phyloP scores from a whole-genome alignment of 192 early-diverging fungal species.

The Mortierella alpina region DNA sequence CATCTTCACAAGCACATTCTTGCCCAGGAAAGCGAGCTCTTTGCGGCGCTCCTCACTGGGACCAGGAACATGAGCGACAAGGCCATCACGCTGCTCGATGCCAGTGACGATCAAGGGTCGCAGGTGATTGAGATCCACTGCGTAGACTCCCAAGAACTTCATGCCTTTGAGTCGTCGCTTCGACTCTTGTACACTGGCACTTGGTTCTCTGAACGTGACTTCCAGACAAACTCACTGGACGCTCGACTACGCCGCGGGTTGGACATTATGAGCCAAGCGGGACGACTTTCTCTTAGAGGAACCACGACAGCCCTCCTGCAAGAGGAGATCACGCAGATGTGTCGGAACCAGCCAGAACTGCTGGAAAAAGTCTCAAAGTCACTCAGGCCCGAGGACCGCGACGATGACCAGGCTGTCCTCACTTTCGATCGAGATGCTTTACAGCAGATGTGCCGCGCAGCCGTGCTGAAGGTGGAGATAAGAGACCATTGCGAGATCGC shows the following conservation, averaged over 20 bases:
- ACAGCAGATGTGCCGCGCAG: slow-evolving; percentile 46
- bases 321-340: slow-evolving; percentile 52
- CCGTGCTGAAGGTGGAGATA: slow-evolving; percentile 44
- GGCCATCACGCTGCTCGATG: slow-evolving; percentile 34
- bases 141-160: slow-evolving; percentile 46
- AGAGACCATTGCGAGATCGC: slow-evolving; percentile 50
- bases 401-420: slow-evolving; percentile 49
- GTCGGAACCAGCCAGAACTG: slow-evolving; percentile 40
- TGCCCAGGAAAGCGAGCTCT: slow-evolving; percentile 40
- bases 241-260: slow-evolving; percentile 43
- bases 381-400: slow-evolving; percentile 33
- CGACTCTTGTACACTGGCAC: slow-evolving; percentile 45
- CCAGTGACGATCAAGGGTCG: slow-evolving; percentile 24
- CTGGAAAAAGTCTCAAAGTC: slow-evolving; percentile 46
- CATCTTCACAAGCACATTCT: slow-evolving; percentile 41
- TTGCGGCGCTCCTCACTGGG: slow-evolving; percentile 32
- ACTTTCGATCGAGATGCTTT: slow-evolving; percentile 45
- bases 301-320: slow-evolving; percentile 41
- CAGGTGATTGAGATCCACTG: slow-evolving; percentile 48
- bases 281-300: slow-evolving; percentile 38
- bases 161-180: slow-evolving; percentile 44
- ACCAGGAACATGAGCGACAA: slow-evolving; percentile 24
- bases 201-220: slow-evolving; percentile 53
- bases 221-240: slow-evolving; percentile 42
- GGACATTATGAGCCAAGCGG: slow-evolving; percentile 50